Base-by-base conservation (phyloP, 2,329 filamentous ascomycete genomes). In the Lithohypha guttulata region DNA sequence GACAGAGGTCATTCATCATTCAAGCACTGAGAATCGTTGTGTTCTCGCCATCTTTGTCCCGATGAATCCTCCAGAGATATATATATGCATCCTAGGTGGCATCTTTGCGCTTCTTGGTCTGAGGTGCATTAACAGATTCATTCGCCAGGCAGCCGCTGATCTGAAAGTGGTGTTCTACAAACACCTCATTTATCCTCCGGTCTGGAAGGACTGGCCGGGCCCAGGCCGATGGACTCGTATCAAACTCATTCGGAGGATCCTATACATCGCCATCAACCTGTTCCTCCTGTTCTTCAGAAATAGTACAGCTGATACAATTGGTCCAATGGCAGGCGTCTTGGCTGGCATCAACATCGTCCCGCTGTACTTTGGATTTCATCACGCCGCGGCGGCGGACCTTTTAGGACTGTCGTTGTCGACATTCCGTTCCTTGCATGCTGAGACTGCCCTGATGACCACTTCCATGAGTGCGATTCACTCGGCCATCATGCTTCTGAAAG, bases 321-420 rank as follows among this genome's bases (percentile, higher is more conserved):
- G 27, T 14, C 27, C n/a, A 14, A 29, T 13, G 27, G 27, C 27
- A 13, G 27, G 27, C 27, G 17, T 29, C 27, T 29, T 29, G 27
- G 27, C 27, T 29, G 27, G n/a, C 11, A 29, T 11, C 27, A 29
- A 29, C 17, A 29, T 29, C 11, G 27, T 29, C 6, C 27, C 27
- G 27, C 17, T 29, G 27, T 29, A 29, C 27, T 29, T 29, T 11
- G n/a, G 27, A 13, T 13, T 14, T 14, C 27, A 29, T 14, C 27
- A 29, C 27, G 27, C 11, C 17, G 27, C 27, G 11, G 17, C n/a
- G 27, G 27, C 27, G 17, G 27, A 29, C n/a, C n/a, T 13, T 29
- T 13, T 29, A 13, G 27, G 27, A 29, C 27, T 29, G n/a, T 29
- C 27, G 27, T 14, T 29, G 27, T 29, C 27, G 27, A 29, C 27